These are phyloP conservation scores for Aspergillus campestris DNA, from an alignment of 495 filamentous ascomycete genomes.

Conservation along the genomic window DNA sequence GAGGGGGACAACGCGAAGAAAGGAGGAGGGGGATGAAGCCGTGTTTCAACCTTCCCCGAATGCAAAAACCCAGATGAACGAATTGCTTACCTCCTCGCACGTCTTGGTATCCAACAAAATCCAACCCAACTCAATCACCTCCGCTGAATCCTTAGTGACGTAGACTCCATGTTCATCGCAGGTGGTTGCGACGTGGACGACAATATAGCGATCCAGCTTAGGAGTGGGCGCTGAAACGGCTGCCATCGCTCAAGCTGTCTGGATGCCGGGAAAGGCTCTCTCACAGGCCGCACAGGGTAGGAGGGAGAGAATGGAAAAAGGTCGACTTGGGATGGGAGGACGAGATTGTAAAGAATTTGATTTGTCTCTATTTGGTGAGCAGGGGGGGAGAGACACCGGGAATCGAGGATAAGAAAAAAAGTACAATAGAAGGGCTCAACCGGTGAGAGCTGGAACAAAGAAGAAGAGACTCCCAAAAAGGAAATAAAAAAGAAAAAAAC, in stretches of 20 bases:
- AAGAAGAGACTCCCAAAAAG: conserved; percentile 1
- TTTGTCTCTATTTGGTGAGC: neutral
- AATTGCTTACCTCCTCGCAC: conserved; percentile 71
- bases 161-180: conserved; percentile 99
- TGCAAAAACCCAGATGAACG: conserved; percentile 1
- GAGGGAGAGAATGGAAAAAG: conserved; percentile 15
- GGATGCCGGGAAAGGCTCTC: neutral
- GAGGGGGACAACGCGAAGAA: conserved; percentile 2
- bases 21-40: conserved; percentile 8
- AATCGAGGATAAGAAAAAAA: conserved; percentile 7
- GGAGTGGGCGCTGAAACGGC: conserved; percentile 43
- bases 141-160: conserved; percentile 96
- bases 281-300: conserved; percentile 6
- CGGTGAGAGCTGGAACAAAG: neutral
- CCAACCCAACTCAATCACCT: conserved; percentile 98
- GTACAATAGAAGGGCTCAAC: neutral
- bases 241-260: conserved; percentile 30
- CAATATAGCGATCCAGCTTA: conserved; percentile 88
- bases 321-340: neutral
- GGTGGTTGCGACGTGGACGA: conserved; percentile 97
- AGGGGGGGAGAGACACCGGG: conserved; percentile 12
- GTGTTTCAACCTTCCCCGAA: neutral
- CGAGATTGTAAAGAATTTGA: no score
- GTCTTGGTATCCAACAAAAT: conserved; percentile 86
- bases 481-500: conserved; percentile 12